Evolutionary conservation across 305 asterid genomes (phyloP).

Genomic region (Fraxinus sp.): DNA sequence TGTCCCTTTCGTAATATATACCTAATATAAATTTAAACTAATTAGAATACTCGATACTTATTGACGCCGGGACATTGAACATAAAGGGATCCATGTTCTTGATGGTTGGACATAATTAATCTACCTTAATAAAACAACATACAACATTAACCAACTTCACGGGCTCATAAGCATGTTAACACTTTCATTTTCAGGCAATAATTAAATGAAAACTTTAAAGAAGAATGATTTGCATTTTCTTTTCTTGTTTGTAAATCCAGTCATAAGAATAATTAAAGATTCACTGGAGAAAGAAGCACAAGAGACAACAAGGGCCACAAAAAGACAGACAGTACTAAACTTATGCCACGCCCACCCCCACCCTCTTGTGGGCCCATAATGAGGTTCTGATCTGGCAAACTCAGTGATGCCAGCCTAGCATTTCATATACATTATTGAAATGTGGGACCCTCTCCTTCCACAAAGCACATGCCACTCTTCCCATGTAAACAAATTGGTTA

Average conservation of each 20-base stretch:
- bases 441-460: slow-evolving; percentile 44
- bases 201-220: slow-evolving; percentile 30
- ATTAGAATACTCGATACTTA: neutral
- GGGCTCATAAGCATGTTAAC: slow-evolving; percentile 3
- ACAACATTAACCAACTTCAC: neutral
- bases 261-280: slow-evolving; percentile 33
- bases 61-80: neutral
- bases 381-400: slow-evolving; percentile 61
- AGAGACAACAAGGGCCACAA: slow-evolving; percentile 43
- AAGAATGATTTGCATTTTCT: slow-evolving; percentile 45
- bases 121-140: neutral
- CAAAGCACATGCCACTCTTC: slow-evolving; percentile 54
- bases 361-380: slow-evolving; percentile 26
- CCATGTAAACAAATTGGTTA: slow-evolving; percentile 35
- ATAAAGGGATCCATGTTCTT: neutral
- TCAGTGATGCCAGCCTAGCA: slow-evolving; percentile 63
- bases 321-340: slow-evolving; percentile 27
- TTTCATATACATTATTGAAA: slow-evolving; percentile 51
- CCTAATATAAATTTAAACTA: neutral
- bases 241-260: slow-evolving; percentile 29
- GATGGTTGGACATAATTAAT: slow-evolving; percentile 3
- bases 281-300: slow-evolving; percentile 27
- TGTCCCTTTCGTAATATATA: neutral
- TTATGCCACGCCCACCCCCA: slow-evolving; percentile 8
- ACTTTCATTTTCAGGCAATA: neutral